Conservation (phyloP, 257 asterid species). For the Solanum sejunctum region DNA sequence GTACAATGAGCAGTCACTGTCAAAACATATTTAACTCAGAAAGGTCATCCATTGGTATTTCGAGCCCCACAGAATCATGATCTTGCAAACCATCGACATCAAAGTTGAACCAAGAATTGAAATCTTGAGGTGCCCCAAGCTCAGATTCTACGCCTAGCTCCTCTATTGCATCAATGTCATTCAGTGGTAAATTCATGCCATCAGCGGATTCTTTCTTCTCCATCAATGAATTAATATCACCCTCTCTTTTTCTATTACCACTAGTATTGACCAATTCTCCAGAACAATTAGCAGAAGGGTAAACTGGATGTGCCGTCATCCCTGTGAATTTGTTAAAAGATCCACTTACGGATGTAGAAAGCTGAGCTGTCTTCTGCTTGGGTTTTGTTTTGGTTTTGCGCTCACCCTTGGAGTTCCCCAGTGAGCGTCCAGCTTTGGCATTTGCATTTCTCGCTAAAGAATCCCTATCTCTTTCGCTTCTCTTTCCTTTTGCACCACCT, state of each 20-base stretch:
- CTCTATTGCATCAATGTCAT: slow-evolving; percentile 47
- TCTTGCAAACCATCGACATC: slow-evolving; percentile 69
- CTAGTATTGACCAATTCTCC: slow-evolving; percentile 26
- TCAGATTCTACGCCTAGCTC: slow-evolving; percentile 64
- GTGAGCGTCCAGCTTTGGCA: slow-evolving; percentile 48
- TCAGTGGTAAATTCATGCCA: slow-evolving; percentile 28
- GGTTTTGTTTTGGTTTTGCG: slow-evolving; percentile 75
- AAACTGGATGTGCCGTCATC: slow-evolving; percentile 7
- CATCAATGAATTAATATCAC: slow-evolving; percentile 17
- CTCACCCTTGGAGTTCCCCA: slow-evolving; percentile 70
- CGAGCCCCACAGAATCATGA: slow-evolving; percentile 58
- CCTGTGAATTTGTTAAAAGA: slow-evolving; percentile 32
- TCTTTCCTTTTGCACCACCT: slow-evolving; percentile 80
- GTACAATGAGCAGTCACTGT: slow-evolving; percentile 37
- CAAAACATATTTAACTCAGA: slow-evolving; percentile 63
- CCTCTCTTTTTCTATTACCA: slow-evolving; percentile 39
- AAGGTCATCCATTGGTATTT: slow-evolving; percentile 89
- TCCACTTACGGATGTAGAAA: slow-evolving; percentile 66
- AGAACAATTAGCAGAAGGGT: slow-evolving; percentile 29
- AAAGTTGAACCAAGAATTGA: slow-evolving; percentile 80
- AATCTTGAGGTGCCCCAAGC: slow-evolving; percentile 61
- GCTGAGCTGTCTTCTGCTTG: slow-evolving; percentile 80
- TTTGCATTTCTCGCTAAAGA: slow-evolving; percentile 17
- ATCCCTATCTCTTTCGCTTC: slow-evolving; percentile 69
- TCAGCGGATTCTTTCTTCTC: slow-evolving; percentile 30